These are phyloP conservation scores for Talaromyces wortmannii DNA, from an alignment of 495 filamentous ascomycete species.

Conservation along the genomic window DNA sequence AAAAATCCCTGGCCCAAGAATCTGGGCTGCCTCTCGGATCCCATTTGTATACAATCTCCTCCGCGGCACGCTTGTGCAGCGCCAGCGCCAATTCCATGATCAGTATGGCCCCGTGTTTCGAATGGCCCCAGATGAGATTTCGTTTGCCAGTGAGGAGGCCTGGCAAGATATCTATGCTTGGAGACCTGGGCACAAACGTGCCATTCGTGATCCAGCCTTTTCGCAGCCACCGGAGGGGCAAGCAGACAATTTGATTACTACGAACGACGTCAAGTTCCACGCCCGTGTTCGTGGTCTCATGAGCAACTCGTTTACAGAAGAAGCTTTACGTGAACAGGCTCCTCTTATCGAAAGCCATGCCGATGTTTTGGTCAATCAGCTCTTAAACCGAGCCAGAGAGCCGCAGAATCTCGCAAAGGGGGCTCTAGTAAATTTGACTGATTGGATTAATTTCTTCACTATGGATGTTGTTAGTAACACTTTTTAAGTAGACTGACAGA, in stretches of 20 bases:
- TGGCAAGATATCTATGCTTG: constrained; percentile 60
- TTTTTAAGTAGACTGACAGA: no score
- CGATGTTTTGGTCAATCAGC: neutral
- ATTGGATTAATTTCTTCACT: constrained; percentile 21
- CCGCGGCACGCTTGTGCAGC: neutral
- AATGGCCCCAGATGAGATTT: constrained; percentile 53
- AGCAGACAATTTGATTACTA: constrained; percentile 1
- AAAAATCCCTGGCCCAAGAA: no score
- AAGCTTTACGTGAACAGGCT: constrained; percentile 37
- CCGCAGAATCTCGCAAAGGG: constrained; percentile 2
- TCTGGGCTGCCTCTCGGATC: no score
- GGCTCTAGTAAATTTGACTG: constrained; percentile 14
- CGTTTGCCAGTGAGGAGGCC: constrained; percentile 48
- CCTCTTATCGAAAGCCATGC: constrained; percentile 34
- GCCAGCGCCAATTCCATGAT: constrained; percentile 30
- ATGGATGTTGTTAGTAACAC: constrained; percentile 18
- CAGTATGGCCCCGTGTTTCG: constrained; percentile 51
- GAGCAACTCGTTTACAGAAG: constrained; percentile 38
- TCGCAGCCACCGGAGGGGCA: neutral
- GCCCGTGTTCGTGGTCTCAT: constrained; percentile 27
- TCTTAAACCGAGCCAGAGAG: neutral
- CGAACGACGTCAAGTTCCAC: constrained; percentile 16
- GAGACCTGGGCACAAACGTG: neutral
- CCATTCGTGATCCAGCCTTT: neutral
- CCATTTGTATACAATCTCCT: neutral